phyloP scores from a whole-genome alignment of 2,329 filamentous ascomycete genomes.

The Teratosphaeriaceae sp. region DNA sequence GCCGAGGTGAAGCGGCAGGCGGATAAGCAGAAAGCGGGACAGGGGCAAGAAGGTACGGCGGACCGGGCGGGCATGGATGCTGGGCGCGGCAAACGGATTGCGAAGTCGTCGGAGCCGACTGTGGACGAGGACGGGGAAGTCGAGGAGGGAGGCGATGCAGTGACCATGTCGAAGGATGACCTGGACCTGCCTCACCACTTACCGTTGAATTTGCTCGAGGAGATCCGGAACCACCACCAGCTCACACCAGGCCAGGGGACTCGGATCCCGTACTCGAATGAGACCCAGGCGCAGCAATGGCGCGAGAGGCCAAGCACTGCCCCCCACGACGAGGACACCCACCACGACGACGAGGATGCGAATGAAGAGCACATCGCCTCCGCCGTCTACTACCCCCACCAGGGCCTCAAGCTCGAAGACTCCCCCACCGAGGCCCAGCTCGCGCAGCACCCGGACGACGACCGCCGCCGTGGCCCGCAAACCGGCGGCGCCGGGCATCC shows the following conservation, averaged over 20 bases:
- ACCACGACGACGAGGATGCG: neutral
- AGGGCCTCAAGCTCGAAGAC: constrained; percentile 44
- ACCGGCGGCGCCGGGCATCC: no score
- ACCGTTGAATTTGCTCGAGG: constrained; percentile 47
- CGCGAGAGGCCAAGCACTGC: constrained; percentile 8
- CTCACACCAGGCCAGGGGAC: constrained; percentile 42
- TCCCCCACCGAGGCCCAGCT: constrained; percentile 24
- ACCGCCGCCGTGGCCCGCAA: no score
- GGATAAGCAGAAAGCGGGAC: constrained; percentile 37
- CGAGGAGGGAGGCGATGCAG: constrained; percentile 22
- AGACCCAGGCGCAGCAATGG: constrained; percentile 15
- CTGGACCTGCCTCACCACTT: constrained; percentile 30
- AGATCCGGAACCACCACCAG: constrained; percentile 50
- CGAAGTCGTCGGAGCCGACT: neutral
- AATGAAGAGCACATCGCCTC: constrained; percentile 81
- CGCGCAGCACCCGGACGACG: no score
- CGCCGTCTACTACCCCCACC: constrained; percentile 73
- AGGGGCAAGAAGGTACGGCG: constrained; percentile 11
- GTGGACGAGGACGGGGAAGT: constrained; percentile 25
- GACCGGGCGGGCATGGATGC: neutral
- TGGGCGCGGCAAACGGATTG: neutral
- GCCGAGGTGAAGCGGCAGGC: constrained; percentile 47
- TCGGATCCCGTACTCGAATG: constrained; percentile 36
- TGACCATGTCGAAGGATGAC: constrained; percentile 23
- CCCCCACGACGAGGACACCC: constrained; percentile 35